Evolutionary conservation across 2,329 filamentous ascomycete species (phyloP), one percentile per base, ranked within the genome.

Genomic region (Talaromyces sp.): DNA sequence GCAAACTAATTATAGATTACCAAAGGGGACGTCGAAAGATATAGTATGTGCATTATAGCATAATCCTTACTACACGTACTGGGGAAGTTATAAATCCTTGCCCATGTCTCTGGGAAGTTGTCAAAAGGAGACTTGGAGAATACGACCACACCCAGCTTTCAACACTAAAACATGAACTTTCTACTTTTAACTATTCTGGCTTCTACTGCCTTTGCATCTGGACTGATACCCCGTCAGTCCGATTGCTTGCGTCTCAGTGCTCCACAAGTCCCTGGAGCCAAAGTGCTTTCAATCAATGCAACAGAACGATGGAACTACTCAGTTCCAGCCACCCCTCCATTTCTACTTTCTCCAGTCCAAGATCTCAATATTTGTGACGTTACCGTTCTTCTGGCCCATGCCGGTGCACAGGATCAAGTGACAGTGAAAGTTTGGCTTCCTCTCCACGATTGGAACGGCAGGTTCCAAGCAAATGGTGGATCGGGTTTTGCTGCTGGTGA

Each of bases 341-440:
- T 46, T 46, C 41, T 46, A 9, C 50, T 35, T 26, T 54, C 49
- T 32, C 14, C 32, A 24, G 50, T 58, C 4, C n/a, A 35, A 19
- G 31, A 32, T 26, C 56, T 58, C 32, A 43, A 53, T 26, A 41
- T 58, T 32, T 58, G 49, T 24, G 56, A 58, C 24, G 56, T 54
- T 13, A 58, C 49, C n/a, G 49, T 58, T 4, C 13, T 46, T 17
- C 32, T 58, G 29, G 43, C 26, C 3, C 50, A 58, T 53, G 11
- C 50, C 17, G 57, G 57, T 26, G 27, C 50, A 19, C 17, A 49
- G n/a, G 24, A 58, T 55, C 29, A 21, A 29, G 57, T 55, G 9
- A 54, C 49, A 31, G 50, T 58, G 17, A 54, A 26, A 24, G 57
- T 58, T 14, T 54, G 57, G 35, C 57, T 58, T 32, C 57, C 50